Percentiles rank a stretch among this genome's conserved stretches.
phyloP scores from a whole-genome alignment of 768 basidiomycete species.

The Trametes cubensis region DNA sequence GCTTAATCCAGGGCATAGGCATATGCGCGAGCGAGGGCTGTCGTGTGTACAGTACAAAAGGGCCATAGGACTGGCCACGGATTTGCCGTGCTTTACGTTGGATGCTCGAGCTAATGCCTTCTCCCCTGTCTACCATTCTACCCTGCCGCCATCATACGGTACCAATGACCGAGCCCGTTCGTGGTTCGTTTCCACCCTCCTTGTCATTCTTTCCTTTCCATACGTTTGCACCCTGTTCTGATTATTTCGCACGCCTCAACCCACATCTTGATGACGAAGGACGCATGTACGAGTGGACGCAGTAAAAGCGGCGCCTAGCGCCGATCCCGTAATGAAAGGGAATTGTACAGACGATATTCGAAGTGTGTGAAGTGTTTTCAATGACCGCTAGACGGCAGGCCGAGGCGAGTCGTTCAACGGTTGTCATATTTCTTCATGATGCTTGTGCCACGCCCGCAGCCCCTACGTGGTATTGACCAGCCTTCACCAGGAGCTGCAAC shows the following conservation, averaged over 20 bases:
- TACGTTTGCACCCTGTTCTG: background rate
- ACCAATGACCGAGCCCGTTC: background rate
- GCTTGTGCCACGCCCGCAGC: no score
- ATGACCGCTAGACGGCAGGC: no score
- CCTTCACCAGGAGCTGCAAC: no score
- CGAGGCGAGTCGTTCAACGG: no score
- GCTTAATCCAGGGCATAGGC: background rate
- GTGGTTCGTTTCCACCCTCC: background rate
- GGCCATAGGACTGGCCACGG: constrained; percentile 15
- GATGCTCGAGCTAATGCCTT: constrained; percentile 18
- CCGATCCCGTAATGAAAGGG: constrained; percentile 10
- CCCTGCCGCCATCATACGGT: constrained; percentile 3
- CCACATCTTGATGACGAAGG: constrained; percentile 11
- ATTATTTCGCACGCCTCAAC: background rate
- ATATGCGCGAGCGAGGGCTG: background rate
- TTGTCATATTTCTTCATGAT: no score
- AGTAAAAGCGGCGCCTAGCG: constrained; percentile 14
- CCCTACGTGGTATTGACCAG: no score
- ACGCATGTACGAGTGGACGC: constrained; percentile 24
- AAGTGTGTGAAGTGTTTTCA: no score
- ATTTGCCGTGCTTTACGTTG: constrained; percentile 19
- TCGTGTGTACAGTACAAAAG: constrained; percentile 17
- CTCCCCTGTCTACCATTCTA: background rate
- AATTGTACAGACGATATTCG: constrained; percentile 4
- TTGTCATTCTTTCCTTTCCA: background rate